Conservation (phyloP, 306 rosid genomes). For the Myrica gale region DNA sequence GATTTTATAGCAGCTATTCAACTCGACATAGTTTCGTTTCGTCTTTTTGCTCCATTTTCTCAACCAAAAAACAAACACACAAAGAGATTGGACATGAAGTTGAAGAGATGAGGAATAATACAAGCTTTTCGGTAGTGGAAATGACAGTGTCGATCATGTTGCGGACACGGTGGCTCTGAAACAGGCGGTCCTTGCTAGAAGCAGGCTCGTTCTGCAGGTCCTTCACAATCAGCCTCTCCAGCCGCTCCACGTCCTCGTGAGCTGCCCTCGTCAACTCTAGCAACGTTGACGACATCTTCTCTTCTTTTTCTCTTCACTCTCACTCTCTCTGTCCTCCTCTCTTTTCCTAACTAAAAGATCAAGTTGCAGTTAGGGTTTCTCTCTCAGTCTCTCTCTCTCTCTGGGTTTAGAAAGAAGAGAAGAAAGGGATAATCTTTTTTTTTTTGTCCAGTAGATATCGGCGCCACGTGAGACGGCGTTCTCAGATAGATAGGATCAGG, state of each 20-base stretch:
- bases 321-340: neutral
- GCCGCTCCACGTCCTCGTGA: conserved; percentile 93
- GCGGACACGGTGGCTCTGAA: conserved; percentile 85
- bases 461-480: neutral
- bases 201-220: conserved; percentile 80
- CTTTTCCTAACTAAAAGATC: neutral
- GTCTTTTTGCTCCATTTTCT: neutral
- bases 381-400: neutral
- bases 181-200: conserved; percentile 65
- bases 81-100: neutral
- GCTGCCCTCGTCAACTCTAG: conserved; percentile 85
- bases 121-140: conserved; percentile 67
- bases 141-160: conserved; percentile 74
- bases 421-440: neutral
- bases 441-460: neutral
- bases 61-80: neutral
- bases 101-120: conserved; percentile 5
- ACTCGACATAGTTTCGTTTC: neutral
- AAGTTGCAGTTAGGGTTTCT: conserved; percentile 12
- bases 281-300: conserved; percentile 87
- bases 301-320: neutral
- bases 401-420: neutral
- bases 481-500: neutral
- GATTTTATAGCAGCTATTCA: neutral
- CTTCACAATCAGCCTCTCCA: conserved; percentile 83